Base-by-base conservation (phyloP, 163 green algal species). In the Picocystis sp. region DNA sequence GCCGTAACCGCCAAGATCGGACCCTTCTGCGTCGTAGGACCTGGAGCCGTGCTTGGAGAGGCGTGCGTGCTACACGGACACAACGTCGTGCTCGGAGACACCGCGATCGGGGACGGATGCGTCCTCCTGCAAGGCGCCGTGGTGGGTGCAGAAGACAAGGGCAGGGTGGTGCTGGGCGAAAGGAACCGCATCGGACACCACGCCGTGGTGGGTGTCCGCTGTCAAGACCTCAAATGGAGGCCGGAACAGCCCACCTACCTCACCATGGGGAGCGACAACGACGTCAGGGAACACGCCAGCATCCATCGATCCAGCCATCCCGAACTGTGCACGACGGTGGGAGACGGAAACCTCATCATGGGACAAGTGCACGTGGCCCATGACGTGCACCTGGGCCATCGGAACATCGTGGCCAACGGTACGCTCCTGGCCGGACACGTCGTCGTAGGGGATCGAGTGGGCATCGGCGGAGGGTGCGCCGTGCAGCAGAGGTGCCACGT, bases 401-500 rank as follows among this genome's bases (percentile, higher is more conserved):
- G 19, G 17, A 73, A 72, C 61, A 73, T 71, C 22, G 24, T 72
- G 15, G 63, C 62, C 24, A 71, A 71, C 22, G 63, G 45, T 11
- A 69, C 63, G 35, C 53, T 71, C 21, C 15, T 71, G 11, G 54
- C 46, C 11, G 63, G 62, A 17, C 63, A 69, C 68, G 55, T 73
- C 0, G 41, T 66, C 8, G 12, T 71, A 6, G 55, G 54, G 53
- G 61, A 63, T 25, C 13, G 52, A 22, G 22, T 12, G 19, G 61
- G 66, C 15, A 61, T 67, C 13, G 63, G 62, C n/a, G 64, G 64
- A 8, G 64, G 61, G 14, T 47, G 47, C n/a, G 64, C 64, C 11
- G 64, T 72, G 41, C 64, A 72, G 42, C 64, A 69, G 23, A 63
- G 70, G 54, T 69, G 64, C 45, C 63, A 73, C 47, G 17, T 72